Evolutionary conservation across 2,329 filamentous ascomycete genomes (phyloP).

Genomic region (Daldinia eschscholtzii): DNA sequence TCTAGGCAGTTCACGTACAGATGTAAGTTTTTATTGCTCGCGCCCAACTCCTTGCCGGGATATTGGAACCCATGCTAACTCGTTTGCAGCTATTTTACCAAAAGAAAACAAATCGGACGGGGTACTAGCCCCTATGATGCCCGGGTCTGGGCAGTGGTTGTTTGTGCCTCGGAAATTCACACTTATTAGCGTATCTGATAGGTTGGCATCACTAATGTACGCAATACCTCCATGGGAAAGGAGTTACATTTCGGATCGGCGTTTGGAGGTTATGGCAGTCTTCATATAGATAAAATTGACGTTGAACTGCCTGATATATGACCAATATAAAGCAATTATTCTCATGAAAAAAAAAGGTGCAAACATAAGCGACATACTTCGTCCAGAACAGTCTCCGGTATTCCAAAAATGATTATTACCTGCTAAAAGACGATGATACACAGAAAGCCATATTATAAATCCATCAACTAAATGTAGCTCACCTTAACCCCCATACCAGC

Average conservation of each 20-base stretch:
- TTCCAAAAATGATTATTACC: slow-evolving; percentile 43
- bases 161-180: slow-evolving; percentile 16
- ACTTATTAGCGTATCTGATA: slow-evolving; percentile 14
- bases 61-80: slow-evolving; percentile 46
- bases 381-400: slow-evolving; percentile 20
- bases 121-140: slow-evolving; percentile 65
- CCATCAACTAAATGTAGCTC: slow-evolving; percentile 81
- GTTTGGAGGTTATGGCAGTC: slow-evolving; percentile 44
- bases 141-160: slow-evolving; percentile 61
- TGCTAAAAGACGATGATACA: slow-evolving; percentile 43
- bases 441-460: slow-evolving; percentile 33
- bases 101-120: slow-evolving; percentile 74
- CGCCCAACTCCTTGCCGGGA: slow-evolving; percentile 1
- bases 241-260: slow-evolving; percentile 38
- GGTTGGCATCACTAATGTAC: slow-evolving; percentile 17
- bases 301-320: slow-evolving; percentile 26
- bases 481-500: slow-evolving; percentile 98
- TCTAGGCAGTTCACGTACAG: slow-evolving; percentile 92
- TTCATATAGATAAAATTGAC: slow-evolving; percentile 40
- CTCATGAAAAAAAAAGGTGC: slow-evolving; percentile 17
- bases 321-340: slow-evolving; percentile 27
- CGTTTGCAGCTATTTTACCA: slow-evolving; percentile 69
- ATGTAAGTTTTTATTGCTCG: slow-evolving; percentile 67
- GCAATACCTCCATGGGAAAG: slow-evolving; percentile 8
- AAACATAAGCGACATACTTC: slow-evolving; percentile 25